Evolutionary conservation across 2,329 filamentous ascomycete genomes (phyloP).

Genomic region (Talaromyces sp.): DNA sequence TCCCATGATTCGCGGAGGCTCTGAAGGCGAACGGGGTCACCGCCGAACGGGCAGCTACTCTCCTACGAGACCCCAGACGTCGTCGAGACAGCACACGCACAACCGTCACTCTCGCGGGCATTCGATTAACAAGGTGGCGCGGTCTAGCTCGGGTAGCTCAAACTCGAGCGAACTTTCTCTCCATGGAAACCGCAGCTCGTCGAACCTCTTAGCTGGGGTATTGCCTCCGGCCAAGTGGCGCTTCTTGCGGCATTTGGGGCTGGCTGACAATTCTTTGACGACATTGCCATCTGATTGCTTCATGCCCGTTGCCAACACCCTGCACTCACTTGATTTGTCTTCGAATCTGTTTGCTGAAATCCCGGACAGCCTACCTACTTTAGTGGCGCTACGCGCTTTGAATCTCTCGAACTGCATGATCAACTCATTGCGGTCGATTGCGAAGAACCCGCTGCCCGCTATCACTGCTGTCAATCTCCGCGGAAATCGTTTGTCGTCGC

Average conservation of each 20-base stretch:
- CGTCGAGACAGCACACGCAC: constrained; percentile 49
- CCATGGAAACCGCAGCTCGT: constrained; percentile 61
- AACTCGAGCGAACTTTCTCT: constrained; percentile 66
- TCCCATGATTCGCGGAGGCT: constrained; percentile 52
- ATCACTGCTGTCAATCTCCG: constrained; percentile 91
- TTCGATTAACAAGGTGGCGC: constrained; percentile 65
- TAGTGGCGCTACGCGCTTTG: constrained; percentile 83
- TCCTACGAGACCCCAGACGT: constrained; percentile 70
- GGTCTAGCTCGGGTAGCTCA: constrained; percentile 89
- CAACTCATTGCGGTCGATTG: constrained; percentile 81
- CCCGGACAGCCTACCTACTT: constrained; percentile 79
- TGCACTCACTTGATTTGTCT: constrained; percentile 89
- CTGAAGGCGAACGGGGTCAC: constrained; percentile 44
- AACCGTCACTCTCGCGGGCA: constrained; percentile 62
- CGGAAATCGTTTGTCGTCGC: constrained; percentile 77
- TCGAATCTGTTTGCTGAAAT: constrained; percentile 91
- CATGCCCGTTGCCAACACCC: constrained; percentile 75
- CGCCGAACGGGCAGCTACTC: constrained; percentile 69
- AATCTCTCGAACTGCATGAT: constrained; percentile 99
- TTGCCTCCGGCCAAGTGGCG: constrained; percentile 89
- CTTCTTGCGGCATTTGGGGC: constrained; percentile 83
- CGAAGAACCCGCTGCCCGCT: constrained; percentile 76
- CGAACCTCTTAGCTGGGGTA: constrained; percentile 69
- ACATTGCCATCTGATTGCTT: constrained; percentile 72
- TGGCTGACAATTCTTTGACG: constrained; percentile 87